Base-by-base conservation (phyloP, 129 eudicot genomes). In the Chrysanthemum makinoi region DNA sequence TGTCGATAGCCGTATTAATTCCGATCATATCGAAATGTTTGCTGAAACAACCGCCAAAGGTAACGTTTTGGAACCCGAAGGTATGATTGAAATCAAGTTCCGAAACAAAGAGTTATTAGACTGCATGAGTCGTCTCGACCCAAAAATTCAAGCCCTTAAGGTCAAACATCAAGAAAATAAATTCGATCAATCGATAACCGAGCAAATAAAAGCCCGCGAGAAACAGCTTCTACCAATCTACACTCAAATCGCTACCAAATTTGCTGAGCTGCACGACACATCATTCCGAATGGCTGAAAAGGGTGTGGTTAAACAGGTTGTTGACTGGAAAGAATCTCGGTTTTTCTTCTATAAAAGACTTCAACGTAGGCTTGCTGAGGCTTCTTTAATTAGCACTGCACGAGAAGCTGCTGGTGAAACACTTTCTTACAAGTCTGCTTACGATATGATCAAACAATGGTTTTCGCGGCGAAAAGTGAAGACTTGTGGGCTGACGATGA, bases 21-120 rank as follows among this genome's bases (percentile, higher is more conserved):
- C 96, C 0, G 97, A 95, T 48, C 91, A 90, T 50, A 86, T 95
- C 1, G 99, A 95, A 60, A 95, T 95, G 99, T 95, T 86, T 18
- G 99, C 99, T 0, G 99, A 95, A 66, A 83, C 82, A 20, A 90
- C 97, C 0, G 99, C 96, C 0, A 95, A 80, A 74, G 99, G 99
- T 58, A 95, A 95, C 48, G 99, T 95, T 48, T 90, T 95, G 7
- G 99, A 95, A 79, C 97, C 99, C 0, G 99, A 95, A 79, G 99
- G 99, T 14, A 73, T 88, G 85, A 90, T 95, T 1, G 99, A 95
- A 81, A 95, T 95, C 30, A 95, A 90, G 78, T 95, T 95, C 69
- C 77, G 97, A 26, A 82, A 80, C 16, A 84, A 67, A 55, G 99
- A 95, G 65, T 57, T 90, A 68, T 66, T 84, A 4, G 96, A 87